Base-by-base conservation (phyloP, 176 grass and related monocot genomes). In the Pontederia crassipes region DNA sequence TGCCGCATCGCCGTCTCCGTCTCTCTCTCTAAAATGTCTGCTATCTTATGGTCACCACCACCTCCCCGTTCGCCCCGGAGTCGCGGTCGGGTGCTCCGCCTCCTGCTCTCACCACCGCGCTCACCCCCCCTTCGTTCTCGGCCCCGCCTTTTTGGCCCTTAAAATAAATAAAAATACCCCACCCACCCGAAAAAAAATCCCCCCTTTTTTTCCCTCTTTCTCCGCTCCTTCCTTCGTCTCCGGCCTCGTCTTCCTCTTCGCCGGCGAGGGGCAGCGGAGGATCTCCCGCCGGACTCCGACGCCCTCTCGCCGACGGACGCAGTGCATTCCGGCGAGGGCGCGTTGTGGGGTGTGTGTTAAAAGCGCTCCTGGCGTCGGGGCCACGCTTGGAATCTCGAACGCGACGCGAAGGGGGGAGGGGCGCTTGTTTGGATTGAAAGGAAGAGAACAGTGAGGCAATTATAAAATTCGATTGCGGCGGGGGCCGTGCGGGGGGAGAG, bases 401-500 rank as follows among this genome's bases (percentile, higher is more conserved):
- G 15, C 29, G 29, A 46, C 53, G 9, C 29, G 17, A 2, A n/a
- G 29, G 29, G 8, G 66, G 28, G 7, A 20, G 17, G 3, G 27
- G 49, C 32, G 32, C 32, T 40, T 40, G 32, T 40, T 40, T 40
- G 8, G 48, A 13, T 15, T 12, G 28, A 13, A 52, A 68, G 66
- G 52, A 32, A 57, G 28, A 40, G 32, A 18, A n/a, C 20, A 9
- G 0, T 10, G 29, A 35, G 27, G 29, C 10, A 46, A 12, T 4
- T 40, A 32, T 32, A 57, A 46, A 46, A 57, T 63, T 49, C 26
- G 49, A 74, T 47, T 56, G 17, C 18, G 32, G 71, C 50, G 60
- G 59, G 35, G 60, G 18, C 49, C 69, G 75, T 60, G 18, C 48
- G 46, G 54, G 50, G 20, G 45, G 64, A 5, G 49, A 32, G 54